Base-by-base conservation (phyloP, 2,329 filamentous ascomycete species). In the Volutella citrinella region DNA sequence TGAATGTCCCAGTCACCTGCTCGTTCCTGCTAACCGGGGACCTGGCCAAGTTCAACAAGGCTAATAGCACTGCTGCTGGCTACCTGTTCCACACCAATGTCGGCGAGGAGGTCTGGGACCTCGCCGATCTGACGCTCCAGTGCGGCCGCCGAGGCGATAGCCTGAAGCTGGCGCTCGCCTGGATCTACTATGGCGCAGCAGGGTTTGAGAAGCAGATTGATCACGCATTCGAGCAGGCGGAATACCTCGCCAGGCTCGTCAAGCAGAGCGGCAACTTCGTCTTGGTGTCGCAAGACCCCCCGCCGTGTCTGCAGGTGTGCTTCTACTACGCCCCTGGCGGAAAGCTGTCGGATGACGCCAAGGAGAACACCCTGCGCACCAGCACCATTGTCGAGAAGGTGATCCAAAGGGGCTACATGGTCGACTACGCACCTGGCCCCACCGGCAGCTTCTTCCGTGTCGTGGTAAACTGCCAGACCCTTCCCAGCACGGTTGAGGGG, bases 41-140 rank as follows among this genome's bases (percentile, higher is more conserved):
- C 57, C 64, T 94, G 55, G 69, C 73, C 36, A 66, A 83, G 16
- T 94, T 97, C 60, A 84, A 93, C 59, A 69, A 65, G 28, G 89
- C 89, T 10, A 95, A 95, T 64, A 95, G 86, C 4, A 74, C 95
- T 4, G 82, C 82, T 0, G 93, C 91, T 0, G 88, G 85, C 5
- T 97, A 97, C 54, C 69, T 91, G 13, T 93, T 93, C 64, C 86
- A 91, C 59, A 70, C 70, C 22, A 65, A 63, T 24, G 63, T 61
- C 8, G 65, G 65, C 10, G 64, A 45, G 4, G 83, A 91, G 39
- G 70, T 88, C 10, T 95, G 86, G 79, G 93, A 97, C 58, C 70
- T 97, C 17, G 93, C 90, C 2, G 91, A 97, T 54, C 67, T 97
- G 37, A 96, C 91, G 2, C 78, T 95, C 21, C 93, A 97, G 64